Base-by-base conservation (phyloP, 331 rosid species). In the Malus hybrid region DNA sequence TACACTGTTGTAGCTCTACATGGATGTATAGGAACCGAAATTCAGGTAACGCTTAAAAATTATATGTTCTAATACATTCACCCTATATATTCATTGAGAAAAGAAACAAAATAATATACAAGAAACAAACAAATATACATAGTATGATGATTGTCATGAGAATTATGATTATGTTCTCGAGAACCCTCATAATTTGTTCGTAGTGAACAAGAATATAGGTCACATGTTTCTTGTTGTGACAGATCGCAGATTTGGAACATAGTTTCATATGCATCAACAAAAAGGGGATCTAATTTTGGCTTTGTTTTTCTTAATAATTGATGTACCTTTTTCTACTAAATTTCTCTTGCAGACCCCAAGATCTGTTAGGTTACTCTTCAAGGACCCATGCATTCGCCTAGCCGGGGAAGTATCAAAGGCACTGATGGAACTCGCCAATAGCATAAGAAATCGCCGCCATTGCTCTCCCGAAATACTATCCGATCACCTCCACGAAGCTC, bases 401-500 rank as follows among this genome's bases (percentile, higher is more conserved):
- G 86, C 97, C 3, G 80, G 83, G 36, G 97, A 92, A 82, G 96
- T 94, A 62, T 90, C 97, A 0, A 92, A 90, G 86, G 93, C 80
- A 39, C 82, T 92, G 19, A 85, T 75, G 65, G 97, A 92, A 85
- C 97, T 94, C 28, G 86, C 93, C 62, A 83, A 79, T 77, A 92
- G 97, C 89, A 84, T 92, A 74, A 87, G 83, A 65, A 83, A 83
- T 13, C 93, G 92, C 8, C 88, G 96, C 28, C 97, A 94, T 48
- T 92, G 96, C 87, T 92, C 99, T 2, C 97, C 96, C 0, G 99
- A 87, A 79, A 89, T 94, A 65, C 97, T 94, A 69, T 92, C 97
- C 0, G 97, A 94, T 70, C 96, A 90, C 83, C 99, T 94, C 52
- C 91, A 94, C 24, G 92, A 94, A 77, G 97, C 99, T 61, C 55